These are phyloP conservation scores for Penicillium taxi DNA, from an alignment of 495 filamentous ascomycete genomes.

Conservation along the genomic window DNA sequence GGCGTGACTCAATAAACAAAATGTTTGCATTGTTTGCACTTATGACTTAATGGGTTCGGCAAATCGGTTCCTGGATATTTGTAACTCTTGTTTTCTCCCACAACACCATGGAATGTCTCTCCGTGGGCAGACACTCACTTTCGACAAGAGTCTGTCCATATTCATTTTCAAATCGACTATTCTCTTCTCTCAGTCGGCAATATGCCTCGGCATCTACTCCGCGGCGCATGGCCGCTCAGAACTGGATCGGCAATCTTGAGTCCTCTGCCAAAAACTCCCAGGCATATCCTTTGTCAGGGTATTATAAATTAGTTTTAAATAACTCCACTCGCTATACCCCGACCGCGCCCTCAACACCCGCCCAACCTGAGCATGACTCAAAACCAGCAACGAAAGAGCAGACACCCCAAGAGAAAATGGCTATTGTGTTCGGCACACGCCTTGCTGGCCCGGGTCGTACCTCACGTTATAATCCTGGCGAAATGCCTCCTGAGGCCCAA, in stretches of 20 bases:
- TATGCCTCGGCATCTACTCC: constrained; percentile 15
- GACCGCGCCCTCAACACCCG: constrained; percentile 16
- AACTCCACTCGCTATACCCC: constrained; percentile 19
- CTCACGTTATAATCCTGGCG: constrained; percentile 47
- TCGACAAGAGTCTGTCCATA: background rate
- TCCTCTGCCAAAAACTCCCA: constrained; percentile 17
- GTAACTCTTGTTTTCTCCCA: constrained; percentile 7
- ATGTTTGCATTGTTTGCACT: constrained; percentile 40
- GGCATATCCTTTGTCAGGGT: constrained; percentile 37
- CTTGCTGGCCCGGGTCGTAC: constrained; percentile 62
- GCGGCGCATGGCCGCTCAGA: constrained; percentile 19
- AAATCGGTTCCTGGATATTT: constrained; percentile 5
- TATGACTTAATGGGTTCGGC: constrained; percentile 25
- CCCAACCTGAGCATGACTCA: constrained; percentile 16
- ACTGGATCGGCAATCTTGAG: constrained; percentile 6
- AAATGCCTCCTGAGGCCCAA: constrained; percentile 31
- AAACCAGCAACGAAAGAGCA: constrained; percentile 23
- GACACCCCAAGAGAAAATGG: constrained; percentile 46
- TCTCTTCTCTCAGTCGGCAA: constrained; percentile 7
- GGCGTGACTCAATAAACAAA: constrained; percentile 19
- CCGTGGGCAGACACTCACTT: constrained; percentile 15
- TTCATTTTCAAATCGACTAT: background rate
- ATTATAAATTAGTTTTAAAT: constrained; percentile 33
- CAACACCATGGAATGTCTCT: constrained; percentile 28
- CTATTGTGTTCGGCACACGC: constrained; percentile 69